Base-by-base conservation (phyloP, 129 eudicot species). In the Artemisia annua region DNA sequence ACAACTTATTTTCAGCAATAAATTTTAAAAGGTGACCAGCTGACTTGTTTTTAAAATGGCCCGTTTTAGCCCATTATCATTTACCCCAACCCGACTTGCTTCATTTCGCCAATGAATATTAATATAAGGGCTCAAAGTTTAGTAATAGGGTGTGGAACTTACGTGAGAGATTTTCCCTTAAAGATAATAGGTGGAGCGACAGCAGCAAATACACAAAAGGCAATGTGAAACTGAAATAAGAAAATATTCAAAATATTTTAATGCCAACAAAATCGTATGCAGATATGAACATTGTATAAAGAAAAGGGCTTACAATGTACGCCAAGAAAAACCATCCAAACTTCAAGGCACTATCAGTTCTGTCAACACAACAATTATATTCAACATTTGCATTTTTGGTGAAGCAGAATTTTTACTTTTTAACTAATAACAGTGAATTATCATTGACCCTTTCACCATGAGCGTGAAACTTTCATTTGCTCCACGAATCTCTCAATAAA, bases 281-380 rank as follows among this genome's bases (percentile, higher is more conserved):
- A n/a, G 22, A 49, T 30, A 10, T 20, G 49, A 54, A 22, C 1
- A 12, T 43, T 12, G 32, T 48, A 62, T 35, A 6, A 2, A 51
- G 30, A 63, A 44, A 67, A n/a, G n/a, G 50, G 66, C 83, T 76
- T 71, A 93, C 98, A 80, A 74, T n/a, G 71, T 93, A 93, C 48
- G 83, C 64, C 84, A 93, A 82, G 91, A 93, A 93, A 82, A 93
- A 93, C 98, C 92, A 87, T 49, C 97, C 93, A 74, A 90, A 90
- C 74, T 84, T 90, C 79, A 93, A 20, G 15, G 96, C 97, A 26
- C 98, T 93, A 60, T 93, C 97, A n/a, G 92, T 90, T 93, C 98
- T 93, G 92, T 68, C 57, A 69, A 69, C 3, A 63, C 56, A 61
- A n/a, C n/a, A n/a, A n/a, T n/a, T n/a, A n/a, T n/a, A 56, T 11